These are phyloP conservation scores for Astragalus membranaceus DNA, from an alignment of 306 rosid genomes.

Conservation along the genomic window DNA sequence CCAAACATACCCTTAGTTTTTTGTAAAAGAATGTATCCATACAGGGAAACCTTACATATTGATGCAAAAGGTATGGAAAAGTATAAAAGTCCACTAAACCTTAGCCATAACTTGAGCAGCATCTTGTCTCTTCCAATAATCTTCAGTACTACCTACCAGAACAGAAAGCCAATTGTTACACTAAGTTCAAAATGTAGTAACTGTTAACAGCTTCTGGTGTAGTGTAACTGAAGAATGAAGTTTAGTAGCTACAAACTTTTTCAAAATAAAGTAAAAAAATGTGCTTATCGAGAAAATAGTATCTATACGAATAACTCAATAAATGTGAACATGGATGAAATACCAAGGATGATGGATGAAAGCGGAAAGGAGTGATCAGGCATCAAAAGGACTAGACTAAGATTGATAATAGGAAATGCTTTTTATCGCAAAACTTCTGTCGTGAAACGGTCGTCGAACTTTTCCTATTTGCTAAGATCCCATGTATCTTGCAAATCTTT, in stretches of 20 bases:
- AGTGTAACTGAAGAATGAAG: neutral
- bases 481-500: too few relatives aligned
- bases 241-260: neutral
- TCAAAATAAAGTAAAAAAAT: neutral
- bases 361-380: neutral
- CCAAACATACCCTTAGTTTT: neutral
- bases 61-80: conserved; percentile 12
- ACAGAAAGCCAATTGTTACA: neutral
- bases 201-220: neutral
- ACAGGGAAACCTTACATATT: neutral
- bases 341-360: neutral
- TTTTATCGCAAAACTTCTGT: too few relatives aligned
- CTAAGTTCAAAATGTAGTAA: neutral
- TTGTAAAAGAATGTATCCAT: neutral
- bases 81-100: conserved; percentile 36
- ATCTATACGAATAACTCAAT: neutral
- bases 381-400: neutral
- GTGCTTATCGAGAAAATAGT: neutral
- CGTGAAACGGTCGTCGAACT: too few relatives aligned
- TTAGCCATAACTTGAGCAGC: conserved; percentile 84
- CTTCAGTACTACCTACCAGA: conserved; percentile 89
- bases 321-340: neutral
- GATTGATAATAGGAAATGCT: neutral
- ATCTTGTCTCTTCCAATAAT: conserved; percentile 93
- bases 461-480: too few relatives aligned